These are phyloP conservation scores for Claviceps sp. DNA, from an alignment of 2,329 filamentous ascomycete species.

Conservation along the genomic window DNA sequence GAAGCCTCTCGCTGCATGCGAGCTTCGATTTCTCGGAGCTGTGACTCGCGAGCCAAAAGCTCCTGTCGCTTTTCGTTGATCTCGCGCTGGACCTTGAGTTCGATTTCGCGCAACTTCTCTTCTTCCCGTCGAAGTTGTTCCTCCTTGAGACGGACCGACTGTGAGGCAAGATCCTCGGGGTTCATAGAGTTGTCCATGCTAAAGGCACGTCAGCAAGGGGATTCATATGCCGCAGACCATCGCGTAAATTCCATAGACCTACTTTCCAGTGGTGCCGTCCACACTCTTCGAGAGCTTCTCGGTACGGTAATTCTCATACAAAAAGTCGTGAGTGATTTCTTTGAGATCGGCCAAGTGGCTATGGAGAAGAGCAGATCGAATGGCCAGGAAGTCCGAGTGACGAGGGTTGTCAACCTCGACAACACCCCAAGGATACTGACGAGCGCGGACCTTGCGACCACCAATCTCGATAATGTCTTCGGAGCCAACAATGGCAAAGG, in stretches of 20 bases:
- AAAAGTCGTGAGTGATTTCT: constrained; percentile 99
- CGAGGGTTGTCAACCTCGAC: constrained; percentile 98
- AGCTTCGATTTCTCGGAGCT: constrained; percentile 96
- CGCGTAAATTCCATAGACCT: constrained; percentile 32
- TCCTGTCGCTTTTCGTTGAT: constrained; percentile 99
- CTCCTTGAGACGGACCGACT: constrained; percentile 98
- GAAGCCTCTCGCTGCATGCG: constrained; percentile 82
- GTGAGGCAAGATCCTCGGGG: constrained; percentile 89
- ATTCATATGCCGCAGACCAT: neutral
- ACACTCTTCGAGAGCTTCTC: constrained; percentile 99
- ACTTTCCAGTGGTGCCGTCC: constrained; percentile 78
- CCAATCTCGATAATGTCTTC: constrained; percentile 93
- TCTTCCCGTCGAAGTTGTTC: constrained; percentile 98
- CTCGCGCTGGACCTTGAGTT: constrained; percentile 98
- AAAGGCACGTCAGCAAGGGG: constrained; percentile 16
- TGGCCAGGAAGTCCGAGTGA: constrained; percentile 96
- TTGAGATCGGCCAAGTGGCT: constrained; percentile 96
- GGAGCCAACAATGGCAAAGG: constrained; percentile 95
- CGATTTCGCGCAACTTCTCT: constrained; percentile 99
- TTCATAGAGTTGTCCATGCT: constrained; percentile 75
- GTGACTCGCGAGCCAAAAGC: constrained; percentile 89
- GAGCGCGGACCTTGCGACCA: constrained; percentile 79
- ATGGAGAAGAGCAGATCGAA: constrained; percentile 90
- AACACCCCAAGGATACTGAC: constrained; percentile 98
- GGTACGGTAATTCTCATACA: constrained; percentile 99